Conservation (phyloP, 1,139 yeast genomes). For the Nakaseomyces sp. region DNA sequence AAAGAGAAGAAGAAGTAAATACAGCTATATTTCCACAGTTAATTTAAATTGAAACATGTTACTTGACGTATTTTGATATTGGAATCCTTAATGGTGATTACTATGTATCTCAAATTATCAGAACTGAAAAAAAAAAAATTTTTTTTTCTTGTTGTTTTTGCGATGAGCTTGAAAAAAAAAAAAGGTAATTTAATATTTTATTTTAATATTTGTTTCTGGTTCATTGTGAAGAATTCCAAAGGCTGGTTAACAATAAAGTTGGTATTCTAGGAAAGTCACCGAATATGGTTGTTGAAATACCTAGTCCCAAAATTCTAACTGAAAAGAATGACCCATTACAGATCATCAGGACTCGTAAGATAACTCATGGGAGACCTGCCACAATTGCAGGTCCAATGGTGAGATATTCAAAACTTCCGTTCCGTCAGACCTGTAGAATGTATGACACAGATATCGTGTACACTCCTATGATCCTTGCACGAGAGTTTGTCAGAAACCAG, state of each 20-base stretch:
- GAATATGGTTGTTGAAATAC: conserved; percentile 9
- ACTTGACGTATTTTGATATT: too few relatives aligned
- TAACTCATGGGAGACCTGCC: conserved; percentile 26
- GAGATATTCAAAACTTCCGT: conserved; percentile 87
- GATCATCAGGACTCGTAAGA: conserved; percentile 23
- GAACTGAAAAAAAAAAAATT: too few relatives aligned
- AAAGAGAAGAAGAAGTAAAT: neutral
- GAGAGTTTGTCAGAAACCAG: conserved; percentile 84
- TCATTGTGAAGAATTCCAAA: too few relatives aligned
- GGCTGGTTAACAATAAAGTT: too few relatives aligned
- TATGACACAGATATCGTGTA: conserved; percentile 77
- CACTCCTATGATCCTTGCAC: conserved; percentile 91
- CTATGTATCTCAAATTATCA: too few relatives aligned
- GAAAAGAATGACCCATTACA: conserved; percentile 26
- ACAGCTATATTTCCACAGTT: too few relatives aligned
- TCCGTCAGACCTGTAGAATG: conserved; percentile 69
- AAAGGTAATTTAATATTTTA: too few relatives aligned
- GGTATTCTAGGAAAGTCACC: neutral
- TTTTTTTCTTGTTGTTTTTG: too few relatives aligned
- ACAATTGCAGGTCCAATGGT: conserved; percentile 94
- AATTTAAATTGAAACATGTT: too few relatives aligned
- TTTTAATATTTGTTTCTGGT: too few relatives aligned
- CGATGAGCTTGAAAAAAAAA: too few relatives aligned
- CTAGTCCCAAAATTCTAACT: conserved; percentile 15
- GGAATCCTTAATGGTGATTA: too few relatives aligned